Percentiles rank a stretch among this genome's conserved stretches.
These are phyloP conservation scores for Hypoxylon sp. DNA, from an alignment of 2,329 filamentous ascomycete species.

Conservation along the genomic window DNA sequence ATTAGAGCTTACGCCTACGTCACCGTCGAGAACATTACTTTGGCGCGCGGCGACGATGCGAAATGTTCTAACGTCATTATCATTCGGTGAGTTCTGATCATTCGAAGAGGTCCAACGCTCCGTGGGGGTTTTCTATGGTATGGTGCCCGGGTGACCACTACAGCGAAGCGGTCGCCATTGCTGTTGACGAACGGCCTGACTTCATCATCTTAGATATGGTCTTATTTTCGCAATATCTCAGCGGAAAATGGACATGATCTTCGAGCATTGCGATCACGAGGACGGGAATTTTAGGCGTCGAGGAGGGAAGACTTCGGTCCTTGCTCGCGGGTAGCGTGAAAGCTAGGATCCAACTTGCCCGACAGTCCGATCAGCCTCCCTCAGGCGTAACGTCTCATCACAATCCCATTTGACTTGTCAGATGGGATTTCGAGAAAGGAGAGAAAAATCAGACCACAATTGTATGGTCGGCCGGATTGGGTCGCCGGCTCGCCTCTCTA, in stretches of 20 bases:
- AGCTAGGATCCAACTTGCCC: conserved; percentile 25
- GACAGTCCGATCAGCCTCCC: conserved; percentile 35
- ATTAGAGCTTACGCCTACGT: conserved; percentile 29
- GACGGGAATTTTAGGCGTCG: conserved; percentile 36
- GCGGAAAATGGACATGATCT: conserved; percentile 40
- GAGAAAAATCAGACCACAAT: conserved; percentile 37
- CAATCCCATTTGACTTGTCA: conserved; percentile 24
- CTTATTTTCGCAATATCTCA: conserved; percentile 28
- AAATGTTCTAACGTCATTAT: conserved; percentile 23
- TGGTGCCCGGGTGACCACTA: conserved; percentile 1
- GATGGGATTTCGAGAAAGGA: conserved; percentile 17
- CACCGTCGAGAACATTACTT: conserved; percentile 11
- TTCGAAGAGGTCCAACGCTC: conserved; percentile 8
- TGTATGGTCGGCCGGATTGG: conserved; percentile 25
- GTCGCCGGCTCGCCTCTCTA: conserved; percentile 31
- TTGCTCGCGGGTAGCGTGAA: conserved; percentile 25
- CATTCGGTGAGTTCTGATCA: conserved; percentile 34
- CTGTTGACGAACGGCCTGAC: conserved; percentile 16
- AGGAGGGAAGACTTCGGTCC: conserved; percentile 33
- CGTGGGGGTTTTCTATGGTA: conserved; percentile 25
- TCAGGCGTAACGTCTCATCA: neutral
- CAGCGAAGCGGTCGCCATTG: conserved; percentile 15
- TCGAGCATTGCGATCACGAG: conserved; percentile 41
- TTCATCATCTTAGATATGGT: conserved; percentile 20
- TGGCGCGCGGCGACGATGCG: conserved; percentile 19